phyloP scores from a whole-genome alignment of 371 early-diverging fungal genomes.

The Mortierella sp. region DNA sequence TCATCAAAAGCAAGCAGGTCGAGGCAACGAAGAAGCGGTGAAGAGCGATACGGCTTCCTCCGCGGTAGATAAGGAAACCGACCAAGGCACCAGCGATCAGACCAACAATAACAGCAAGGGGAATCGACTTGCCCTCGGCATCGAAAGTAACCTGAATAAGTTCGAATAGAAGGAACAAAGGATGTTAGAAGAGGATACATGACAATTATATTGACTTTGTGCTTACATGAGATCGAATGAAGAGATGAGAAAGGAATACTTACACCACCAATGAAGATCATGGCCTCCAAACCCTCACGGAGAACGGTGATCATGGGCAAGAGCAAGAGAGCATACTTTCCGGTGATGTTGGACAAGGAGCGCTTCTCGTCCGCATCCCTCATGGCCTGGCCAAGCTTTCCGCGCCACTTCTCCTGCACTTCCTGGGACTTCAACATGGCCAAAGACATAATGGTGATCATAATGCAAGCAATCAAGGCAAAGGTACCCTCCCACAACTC shows the following conservation, averaged over 20 bases:
- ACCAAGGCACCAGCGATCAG: constrained; percentile 75
- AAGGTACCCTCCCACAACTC: constrained; percentile 87
- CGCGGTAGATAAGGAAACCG: constrained; percentile 81
- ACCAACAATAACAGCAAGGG: constrained; percentile 84
- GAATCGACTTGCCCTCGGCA: constrained; percentile 79
- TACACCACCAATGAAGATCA: constrained; percentile 89
- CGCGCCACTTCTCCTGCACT: constrained; percentile 81
- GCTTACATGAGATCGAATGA: neutral
- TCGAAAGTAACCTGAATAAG: constrained; percentile 73
- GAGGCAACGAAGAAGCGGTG: constrained; percentile 84
- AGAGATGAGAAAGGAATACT: constrained; percentile 51
- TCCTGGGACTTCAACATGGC: constrained; percentile 80
- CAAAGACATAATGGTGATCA: constrained; percentile 82
- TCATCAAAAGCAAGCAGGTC: constrained; percentile 79
- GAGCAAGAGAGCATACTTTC: constrained; percentile 78
- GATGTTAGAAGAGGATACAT: neutral
- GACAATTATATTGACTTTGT: neutral
- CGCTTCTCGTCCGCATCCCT: constrained; percentile 47
- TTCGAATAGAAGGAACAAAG: neutral
- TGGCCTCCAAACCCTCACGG: constrained; percentile 88
- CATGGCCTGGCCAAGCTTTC: constrained; percentile 70
- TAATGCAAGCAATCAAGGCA: constrained; percentile 75
- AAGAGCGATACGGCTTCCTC: constrained; percentile 75
- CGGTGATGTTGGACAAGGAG: constrained; percentile 66
- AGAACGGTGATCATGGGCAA: constrained; percentile 87